Evolutionary conservation across 352 stramenopile species (phyloP).

Genomic region (Phytopythium aichiense): DNA sequence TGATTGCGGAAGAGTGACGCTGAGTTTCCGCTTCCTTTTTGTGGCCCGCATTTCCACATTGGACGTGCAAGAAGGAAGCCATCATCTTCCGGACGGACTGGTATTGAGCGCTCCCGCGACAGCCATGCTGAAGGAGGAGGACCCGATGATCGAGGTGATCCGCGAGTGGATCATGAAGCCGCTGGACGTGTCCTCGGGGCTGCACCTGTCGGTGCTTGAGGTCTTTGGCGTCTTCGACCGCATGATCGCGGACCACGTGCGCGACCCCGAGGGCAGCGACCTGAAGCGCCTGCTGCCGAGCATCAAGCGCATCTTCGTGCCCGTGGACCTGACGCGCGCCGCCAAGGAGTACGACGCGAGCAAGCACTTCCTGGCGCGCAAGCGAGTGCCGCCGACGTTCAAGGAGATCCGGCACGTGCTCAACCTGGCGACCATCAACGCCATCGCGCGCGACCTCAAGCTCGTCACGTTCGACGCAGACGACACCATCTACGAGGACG

Average conservation of each 20-base stretch:
- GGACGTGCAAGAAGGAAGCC: background rate
- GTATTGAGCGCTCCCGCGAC: too few species aligned
- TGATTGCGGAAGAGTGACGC: background rate
- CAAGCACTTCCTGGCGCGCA: conserved; percentile 71
- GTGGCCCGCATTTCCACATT: background rate
- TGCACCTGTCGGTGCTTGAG: conserved; percentile 61
- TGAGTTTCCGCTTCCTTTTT: background rate
- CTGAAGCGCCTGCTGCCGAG: conserved; percentile 62
- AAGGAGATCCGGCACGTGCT: conserved; percentile 84
- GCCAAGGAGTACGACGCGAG: conserved; percentile 64
- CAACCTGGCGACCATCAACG: conserved; percentile 74
- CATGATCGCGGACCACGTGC: conserved; percentile 75
- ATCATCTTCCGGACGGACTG: background rate
- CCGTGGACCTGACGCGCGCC: conserved; percentile 62
- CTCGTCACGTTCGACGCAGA: conserved; percentile 86
- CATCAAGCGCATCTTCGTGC: conserved; percentile 67
- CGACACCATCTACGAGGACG: conserved; percentile 86
- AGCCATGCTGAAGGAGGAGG: conserved; percentile 78
- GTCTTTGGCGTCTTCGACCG: conserved; percentile 73
- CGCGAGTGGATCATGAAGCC: conserved; percentile 82
- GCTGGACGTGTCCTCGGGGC: conserved; percentile 45
- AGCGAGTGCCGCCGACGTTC: conserved; percentile 80
- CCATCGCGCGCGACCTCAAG: conserved; percentile 69
- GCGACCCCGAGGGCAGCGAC: conserved; percentile 27
- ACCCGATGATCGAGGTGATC: conserved; percentile 84